Base-by-base conservation (phyloP, 345 rosid genomes). In the Boechera divaricarpa region DNA sequence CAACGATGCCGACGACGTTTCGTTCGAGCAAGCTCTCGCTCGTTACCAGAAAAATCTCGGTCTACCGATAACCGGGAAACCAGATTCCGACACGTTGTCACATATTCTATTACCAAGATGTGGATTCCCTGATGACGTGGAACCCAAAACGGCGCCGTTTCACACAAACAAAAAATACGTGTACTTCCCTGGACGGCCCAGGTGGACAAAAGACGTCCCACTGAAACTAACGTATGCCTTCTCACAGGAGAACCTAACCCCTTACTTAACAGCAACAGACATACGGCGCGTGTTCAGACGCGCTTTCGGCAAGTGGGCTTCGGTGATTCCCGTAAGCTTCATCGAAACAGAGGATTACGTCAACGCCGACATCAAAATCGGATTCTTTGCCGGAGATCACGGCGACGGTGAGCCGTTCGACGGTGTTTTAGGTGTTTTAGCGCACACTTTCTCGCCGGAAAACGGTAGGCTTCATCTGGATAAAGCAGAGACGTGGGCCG, bases 371-470 rank as follows among this genome's bases (percentile, higher is more conserved):
- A 91, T 91, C 48, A 90, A 80, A 53, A 89, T 91, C 62, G 96
- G 93, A 59, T 94, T 90, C 68, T 91, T 87, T 76, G 47, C 73
- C 28, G 97, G 96, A 0, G 97, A 94, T 56, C 97, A 91, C 79
- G 97, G 97, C 6, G 96, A 91, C 24, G 97, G 97, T 10, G 90
- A 94, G 73, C 83, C 96, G 26, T 94, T 91, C 28, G 98, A 94
- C 75, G 98, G 97, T 6, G 91, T 88, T 15, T 77, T 89, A 6
- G 98, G 97, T 4, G 88, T 94, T 26, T 63, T 86, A 56, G 98
- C 93, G 0, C 96, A 89, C 41, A 87, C 96, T 35, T 94, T 91
- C 76, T 90, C 97, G 1, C 94, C 98, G 1, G 96, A 91, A 74
- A 89, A 80, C 67, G 96, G 96, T 67, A 87, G 57, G 81, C 67